Conservation (phyloP, 2,329 filamentous ascomycete species). For the Ceratocystis albifundus region DNA sequence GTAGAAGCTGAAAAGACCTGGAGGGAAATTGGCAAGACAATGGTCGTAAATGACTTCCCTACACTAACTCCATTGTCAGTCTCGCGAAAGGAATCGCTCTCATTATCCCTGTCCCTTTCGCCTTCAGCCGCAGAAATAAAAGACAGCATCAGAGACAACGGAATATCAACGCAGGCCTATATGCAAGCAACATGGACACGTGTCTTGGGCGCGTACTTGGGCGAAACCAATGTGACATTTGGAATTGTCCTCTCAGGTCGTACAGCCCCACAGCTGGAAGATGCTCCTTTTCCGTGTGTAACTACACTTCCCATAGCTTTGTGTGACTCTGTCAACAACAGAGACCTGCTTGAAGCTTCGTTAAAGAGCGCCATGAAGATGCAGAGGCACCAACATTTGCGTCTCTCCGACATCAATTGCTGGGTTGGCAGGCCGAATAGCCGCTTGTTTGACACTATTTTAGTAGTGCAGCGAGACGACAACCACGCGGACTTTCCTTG, state of each 20-base stretch:
- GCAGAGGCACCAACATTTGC: constrained; percentile 58
- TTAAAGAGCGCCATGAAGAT: constrained; percentile 54
- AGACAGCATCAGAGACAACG: constrained; percentile 41
- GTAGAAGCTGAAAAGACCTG: constrained; percentile 47
- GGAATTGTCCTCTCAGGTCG: constrained; percentile 72
- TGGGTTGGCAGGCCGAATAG: constrained; percentile 55
- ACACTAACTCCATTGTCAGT: constrained; percentile 54
- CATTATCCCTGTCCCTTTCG: constrained; percentile 13
- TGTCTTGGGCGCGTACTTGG: constrained; percentile 63
- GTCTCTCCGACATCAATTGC: constrained; percentile 60
- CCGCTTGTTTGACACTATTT: constrained; percentile 68
- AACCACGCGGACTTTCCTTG: constrained; percentile 38
- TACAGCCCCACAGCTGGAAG: constrained; percentile 46
- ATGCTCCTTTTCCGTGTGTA: constrained; percentile 64
- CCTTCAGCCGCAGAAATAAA: constrained; percentile 36
- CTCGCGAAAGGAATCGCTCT: constrained; percentile 29
- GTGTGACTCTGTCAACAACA: constrained; percentile 35
- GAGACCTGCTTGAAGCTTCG: constrained; percentile 48
- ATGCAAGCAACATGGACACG: constrained; percentile 69
- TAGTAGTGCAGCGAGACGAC: constrained; percentile 55
- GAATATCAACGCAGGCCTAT: constrained; percentile 64
- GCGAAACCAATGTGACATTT: constrained; percentile 62
- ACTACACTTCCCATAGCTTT: constrained; percentile 63
- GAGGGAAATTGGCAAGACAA: constrained; percentile 41
- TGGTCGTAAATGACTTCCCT: constrained; percentile 61